Base-by-base conservation (phyloP, 164 flowering plant genomes). In the Sedum album region DNA sequence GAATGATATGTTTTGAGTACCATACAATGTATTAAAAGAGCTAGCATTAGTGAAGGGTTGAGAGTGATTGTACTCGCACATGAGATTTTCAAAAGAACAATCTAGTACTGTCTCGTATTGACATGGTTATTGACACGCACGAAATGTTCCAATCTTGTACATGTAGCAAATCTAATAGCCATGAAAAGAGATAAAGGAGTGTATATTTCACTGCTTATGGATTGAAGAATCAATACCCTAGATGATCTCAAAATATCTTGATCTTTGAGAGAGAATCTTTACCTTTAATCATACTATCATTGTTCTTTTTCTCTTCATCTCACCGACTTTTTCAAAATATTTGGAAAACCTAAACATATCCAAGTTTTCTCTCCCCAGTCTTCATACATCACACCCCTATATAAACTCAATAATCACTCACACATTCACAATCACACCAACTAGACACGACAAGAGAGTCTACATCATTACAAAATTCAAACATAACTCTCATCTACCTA, bases 221-320 rank as follows among this genome's bases (percentile, higher is more conserved):
- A 57, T 57, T 57, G 62, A 28, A 57, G 31, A 57, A 57, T 57
- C 62, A 57, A 57, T 57, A 57, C 33, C 62, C 62, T 57, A 57
- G 21, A 57, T 28, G 69, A 73, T 26, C 71, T 70, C 72, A 42
- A 76, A n/a, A 73, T 70, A 70, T 68, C 65, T 76, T 71, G 38
- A 35, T 35, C 3, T 42, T 68, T 42, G 11, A 11, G 48, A 10
- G 51, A 68, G 74, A 73, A 73, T 71, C 76, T 68, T 70, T 51
- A 73, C 41, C 63, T 70, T 73, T 66, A 55, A 26, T 26, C 61
- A 55, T 57, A n/a, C n/a, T n/a, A 57, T 38, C 49, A 35, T 9
- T 57, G 28, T 57, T 57, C 4, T 57, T 26, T 33, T 57, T 57
- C 20, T 57, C 33, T 57, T 26, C 62, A 31, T 15, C 57, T 20